Base-by-base conservation (phyloP, 257 asterid genomes). In the Schizonepeta tenuifolia region DNA sequence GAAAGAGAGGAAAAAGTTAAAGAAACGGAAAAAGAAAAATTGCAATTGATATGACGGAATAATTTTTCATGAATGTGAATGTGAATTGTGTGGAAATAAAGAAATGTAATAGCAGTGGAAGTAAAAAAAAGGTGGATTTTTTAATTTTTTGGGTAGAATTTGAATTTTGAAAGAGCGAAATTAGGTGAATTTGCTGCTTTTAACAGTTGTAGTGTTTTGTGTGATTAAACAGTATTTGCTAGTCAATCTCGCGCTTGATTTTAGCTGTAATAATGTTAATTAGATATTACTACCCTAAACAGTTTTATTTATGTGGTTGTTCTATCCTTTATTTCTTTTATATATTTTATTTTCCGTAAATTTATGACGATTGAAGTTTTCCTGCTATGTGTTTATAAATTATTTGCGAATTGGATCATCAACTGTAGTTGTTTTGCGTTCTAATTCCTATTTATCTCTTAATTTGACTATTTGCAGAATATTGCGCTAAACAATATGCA, bases 111-210 rank as follows among this genome's bases (percentile, higher is more conserved):
- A 33, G 75, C 61, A 73, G 85, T 75, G 75, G 75, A 82, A 73
- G 86, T 79, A 78, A 79, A 76, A 67, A 21, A 56, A 79, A 70
- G 76, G 71, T 12, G 65, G 59, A 41, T 65, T 47, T 73, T 70
- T 73, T 70, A 54, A 66, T 79, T 80, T 51, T 24, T 3, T 2
- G 58, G 78, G 66, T 24, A 33, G 54, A 67, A 26, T 74, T 83
- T 65, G 53, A 81, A 80, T 72, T 62, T 35, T 58, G 69, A 15
- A 67, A 78, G 75, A 84, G 73, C 75, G 67, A 60, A 81, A 81
- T 79, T 84, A 65, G 78, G 79, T 81, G 81, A 33, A 31, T 63
- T 62, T 17, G 15, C 17, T 20, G 55, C 67, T 78, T 50, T 49
- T 47, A 35, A 73, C 69, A 67, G 78, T 66, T 5, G 67, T 18